phyloP scores from a whole-genome alignment of 2,329 filamentous ascomycete genomes.

The Biscogniauxia marginata region DNA sequence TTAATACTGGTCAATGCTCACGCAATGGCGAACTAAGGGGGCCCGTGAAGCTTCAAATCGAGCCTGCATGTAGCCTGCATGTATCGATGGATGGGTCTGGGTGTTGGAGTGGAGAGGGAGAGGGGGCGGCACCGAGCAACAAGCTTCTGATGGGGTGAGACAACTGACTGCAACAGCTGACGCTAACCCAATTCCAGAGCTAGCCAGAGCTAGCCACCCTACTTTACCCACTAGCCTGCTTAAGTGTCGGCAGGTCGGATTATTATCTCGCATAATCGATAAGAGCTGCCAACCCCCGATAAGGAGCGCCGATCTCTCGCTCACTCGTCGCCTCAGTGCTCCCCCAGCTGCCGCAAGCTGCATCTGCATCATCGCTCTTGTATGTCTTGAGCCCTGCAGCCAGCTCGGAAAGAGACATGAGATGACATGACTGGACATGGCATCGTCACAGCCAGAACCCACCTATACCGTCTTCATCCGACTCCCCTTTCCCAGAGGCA shows the following conservation, averaged over 20 bases:
- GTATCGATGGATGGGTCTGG: too few species aligned
- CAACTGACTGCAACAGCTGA: not conserved
- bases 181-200: not conserved
- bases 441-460: slow-evolving; percentile 43
- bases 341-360: slow-evolving; percentile 1
- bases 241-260: not conserved
- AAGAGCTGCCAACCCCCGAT: slow-evolving; percentile 24
- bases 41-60: too few species aligned
- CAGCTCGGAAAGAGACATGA: slow-evolving; percentile 10
- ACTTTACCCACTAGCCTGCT: too few species aligned
- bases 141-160: not conserved
- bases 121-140: not conserved
- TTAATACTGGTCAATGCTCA: not conserved
- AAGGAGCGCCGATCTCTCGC: slow-evolving; percentile 10
- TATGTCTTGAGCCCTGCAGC: slow-evolving; percentile 4
- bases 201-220: not conserved
- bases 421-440: slow-evolving; percentile 24
- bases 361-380: slow-evolving; percentile 8
- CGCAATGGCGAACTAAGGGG: too few species aligned
- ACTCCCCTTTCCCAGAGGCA: slow-evolving; percentile 81
- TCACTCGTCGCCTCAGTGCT: slow-evolving; percentile 1
- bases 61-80: too few species aligned
- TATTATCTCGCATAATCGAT: slow-evolving; percentile 27
- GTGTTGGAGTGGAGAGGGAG: too few species aligned
- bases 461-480: slow-evolving; percentile 78